A percentile compares a stretch with the other conserved stretches of the same genome.
phyloP scores from a whole-genome alignment of 2,329 filamentous ascomycete genomes.

The Pseudopithomyces chartarum region DNA sequence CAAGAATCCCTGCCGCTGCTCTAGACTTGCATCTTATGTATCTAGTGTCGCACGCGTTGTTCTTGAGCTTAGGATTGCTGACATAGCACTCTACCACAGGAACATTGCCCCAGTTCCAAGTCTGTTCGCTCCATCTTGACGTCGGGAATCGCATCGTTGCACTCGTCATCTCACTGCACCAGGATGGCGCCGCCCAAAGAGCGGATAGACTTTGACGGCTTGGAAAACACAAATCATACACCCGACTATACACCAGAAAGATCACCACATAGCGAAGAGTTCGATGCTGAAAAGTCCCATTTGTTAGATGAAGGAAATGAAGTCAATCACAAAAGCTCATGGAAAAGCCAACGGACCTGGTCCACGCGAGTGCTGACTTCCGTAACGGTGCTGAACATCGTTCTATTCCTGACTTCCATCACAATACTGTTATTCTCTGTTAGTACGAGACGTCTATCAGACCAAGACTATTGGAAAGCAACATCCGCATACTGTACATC shows the following conservation, averaged over 20 bases:
- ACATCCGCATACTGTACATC: slow-evolving; percentile 11
- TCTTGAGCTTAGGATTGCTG: neutral
- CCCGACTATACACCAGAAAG: neutral
- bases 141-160: neutral
- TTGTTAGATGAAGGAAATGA: neutral
- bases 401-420: neutral
- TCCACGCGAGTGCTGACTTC: neutral
- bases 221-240: neutral
- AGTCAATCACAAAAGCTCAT: neutral
- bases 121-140: neutral
- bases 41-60: too few relatives aligned
- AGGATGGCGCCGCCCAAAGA: neutral
- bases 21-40: neutral
- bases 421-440: slow-evolving; percentile 1
- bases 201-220: neutral
- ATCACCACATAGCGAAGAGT: neutral
- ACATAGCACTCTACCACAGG: neutral
- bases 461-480: slow-evolving; percentile 11
- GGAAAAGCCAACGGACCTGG: neutral
- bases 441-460: neutral
- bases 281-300: slow-evolving; percentile 6
- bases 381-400: slow-evolving; percentile 1
- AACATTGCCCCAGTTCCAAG: neutral
- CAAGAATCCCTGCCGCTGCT: neutral
- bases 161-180: neutral